Evolutionary conservation across 2,329 filamentous ascomycete genomes (phyloP), one percentile per base, ranked within the genome.

Genomic region (Diaporthe sp.): DNA sequence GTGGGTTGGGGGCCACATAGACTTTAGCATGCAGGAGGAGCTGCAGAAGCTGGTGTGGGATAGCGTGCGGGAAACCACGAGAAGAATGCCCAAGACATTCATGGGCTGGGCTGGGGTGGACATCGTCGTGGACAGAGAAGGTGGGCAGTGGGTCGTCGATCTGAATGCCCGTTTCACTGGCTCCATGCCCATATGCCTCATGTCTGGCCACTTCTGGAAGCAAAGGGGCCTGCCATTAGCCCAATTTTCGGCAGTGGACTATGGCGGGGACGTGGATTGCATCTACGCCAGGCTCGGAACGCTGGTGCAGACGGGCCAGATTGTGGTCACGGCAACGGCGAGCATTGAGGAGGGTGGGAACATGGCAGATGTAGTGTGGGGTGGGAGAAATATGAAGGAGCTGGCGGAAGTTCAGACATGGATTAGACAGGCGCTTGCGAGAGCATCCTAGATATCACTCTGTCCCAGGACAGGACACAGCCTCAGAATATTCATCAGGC

Each of bases 321-420:
- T 75, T 19, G 70, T 79, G 35, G 75, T 79, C 30, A 79, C 77
- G 13, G 78, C 78, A 17, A 79, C 78, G 17, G 76, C 77, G 7
- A 71, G 53, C 3, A 76, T 79, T 13, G 72, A 74, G 15, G 71
- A 75, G 15, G 76, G 66, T 13, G 47, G 69, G 37, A 76, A 78
- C 35, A 79, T 79, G 78, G 78, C 78, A 10, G 78, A 79, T 55
- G 74, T 79, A 13, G 59, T 78, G 13, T 79, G 78, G 78, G 78
- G 78, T 25, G 78, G 75, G 19, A 72, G 73, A 35, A 75, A 75
- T 30, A 50, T 68, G 22, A 53, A 61, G 3, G 70, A 78, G 51
- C 37, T 79, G 39, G 61, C 55, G 3, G 74, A 72, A 9, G 44
- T 78, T 15, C 71, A 77, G 37, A 39, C n/a, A 32, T 74, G 74